Percentiles rank a stretch among this genome's conserved stretches.
Conservation (phyloP, 1,284 basidiomycete species). For the Ceratobasidium sp. region DNA sequence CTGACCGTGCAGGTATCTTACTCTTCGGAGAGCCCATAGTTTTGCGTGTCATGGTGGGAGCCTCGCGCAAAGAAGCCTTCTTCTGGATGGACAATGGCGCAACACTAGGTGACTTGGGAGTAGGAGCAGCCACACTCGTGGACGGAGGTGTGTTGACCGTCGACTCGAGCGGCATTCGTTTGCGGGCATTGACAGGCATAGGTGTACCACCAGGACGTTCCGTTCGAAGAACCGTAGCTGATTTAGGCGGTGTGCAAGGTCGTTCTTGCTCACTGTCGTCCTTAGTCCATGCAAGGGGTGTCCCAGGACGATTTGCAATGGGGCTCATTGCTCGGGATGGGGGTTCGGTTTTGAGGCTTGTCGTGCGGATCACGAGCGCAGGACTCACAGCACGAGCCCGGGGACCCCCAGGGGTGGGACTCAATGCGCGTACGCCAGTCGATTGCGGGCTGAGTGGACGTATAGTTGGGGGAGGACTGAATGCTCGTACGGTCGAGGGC, state of each 20-base stretch:
- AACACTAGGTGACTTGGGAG: slow-evolving; percentile 49
- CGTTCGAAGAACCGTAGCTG: slow-evolving; percentile 8
- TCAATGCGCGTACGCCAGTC: neutral
- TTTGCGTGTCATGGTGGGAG: slow-evolving; percentile 29
- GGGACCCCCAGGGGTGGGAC: slow-evolving; percentile 9
- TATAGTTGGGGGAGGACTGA: slow-evolving; percentile 11
- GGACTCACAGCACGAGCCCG: slow-evolving; percentile 16
- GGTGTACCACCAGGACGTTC: slow-evolving; percentile 26
- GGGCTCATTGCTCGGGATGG: slow-evolving; percentile 17
- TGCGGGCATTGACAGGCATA: slow-evolving; percentile 20
- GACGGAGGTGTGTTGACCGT: slow-evolving; percentile 18
- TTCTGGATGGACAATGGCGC: slow-evolving; percentile 83
- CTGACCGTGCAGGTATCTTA: slow-evolving; percentile 25
- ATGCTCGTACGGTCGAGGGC: neutral
- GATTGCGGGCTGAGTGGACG: slow-evolving; percentile 33
- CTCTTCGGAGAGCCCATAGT: slow-evolving; percentile 35
- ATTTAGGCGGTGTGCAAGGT: neutral
- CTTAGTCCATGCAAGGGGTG: slow-evolving; percentile 18
- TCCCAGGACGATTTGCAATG: slow-evolving; percentile 2
- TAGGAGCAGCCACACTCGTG: neutral
- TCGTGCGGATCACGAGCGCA: slow-evolving; percentile 21
- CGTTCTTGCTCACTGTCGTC: slow-evolving; percentile 12
- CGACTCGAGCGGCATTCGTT: slow-evolving; percentile 29
- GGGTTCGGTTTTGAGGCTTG: slow-evolving; percentile 4
- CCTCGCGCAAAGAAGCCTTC: slow-evolving; percentile 61